Percentiles rank a stretch among this genome's conserved stretches.
Evolutionary conservation across 2,329 filamentous ascomycete genomes (phyloP).

Genomic region (Phyllosticta citribraziliensis): DNA sequence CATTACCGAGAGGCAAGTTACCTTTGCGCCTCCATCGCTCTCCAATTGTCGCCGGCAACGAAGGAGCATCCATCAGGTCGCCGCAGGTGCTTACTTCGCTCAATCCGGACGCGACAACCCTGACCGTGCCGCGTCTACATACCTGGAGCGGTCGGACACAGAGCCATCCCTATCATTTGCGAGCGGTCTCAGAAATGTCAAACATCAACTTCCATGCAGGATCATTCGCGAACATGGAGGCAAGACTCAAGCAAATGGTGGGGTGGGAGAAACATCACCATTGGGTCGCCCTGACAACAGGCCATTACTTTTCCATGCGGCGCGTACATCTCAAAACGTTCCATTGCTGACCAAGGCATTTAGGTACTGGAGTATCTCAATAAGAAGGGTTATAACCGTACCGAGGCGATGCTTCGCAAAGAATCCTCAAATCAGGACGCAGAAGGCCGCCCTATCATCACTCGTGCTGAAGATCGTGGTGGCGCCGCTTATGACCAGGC

Average conservation of each 20-base stretch:
- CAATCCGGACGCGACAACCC: background rate
- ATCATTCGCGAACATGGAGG: background rate
- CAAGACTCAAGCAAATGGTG: no score
- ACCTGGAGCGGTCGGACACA: background rate
- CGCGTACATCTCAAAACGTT: background rate
- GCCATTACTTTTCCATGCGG: background rate
- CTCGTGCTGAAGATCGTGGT: slow-evolving; percentile 54
- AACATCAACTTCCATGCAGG: background rate
- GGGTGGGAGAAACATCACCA: no score
- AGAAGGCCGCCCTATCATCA: slow-evolving; percentile 65
- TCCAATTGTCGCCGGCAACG: no score
- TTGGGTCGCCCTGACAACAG: background rate
- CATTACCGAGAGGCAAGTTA: no score
- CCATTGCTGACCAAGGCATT: background rate
- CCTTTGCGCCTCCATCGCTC: no score
- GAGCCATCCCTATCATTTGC: background rate
- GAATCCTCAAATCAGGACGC: slow-evolving; percentile 78
- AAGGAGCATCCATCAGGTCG: no score
- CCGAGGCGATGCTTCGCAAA: slow-evolving; percentile 83
- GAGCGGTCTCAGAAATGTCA: background rate
- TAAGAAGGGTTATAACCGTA: slow-evolving; percentile 89
- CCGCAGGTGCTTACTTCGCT: no score
- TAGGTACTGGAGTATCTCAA: slow-evolving; percentile 88
- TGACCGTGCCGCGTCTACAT: no score
- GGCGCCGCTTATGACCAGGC: slow-evolving; percentile 69